Evolutionary conservation across 1,284 basidiomycete species (phyloP), one percentile per base, ranked within the genome.

Genomic region (Malassezia yamatoensis): DNA sequence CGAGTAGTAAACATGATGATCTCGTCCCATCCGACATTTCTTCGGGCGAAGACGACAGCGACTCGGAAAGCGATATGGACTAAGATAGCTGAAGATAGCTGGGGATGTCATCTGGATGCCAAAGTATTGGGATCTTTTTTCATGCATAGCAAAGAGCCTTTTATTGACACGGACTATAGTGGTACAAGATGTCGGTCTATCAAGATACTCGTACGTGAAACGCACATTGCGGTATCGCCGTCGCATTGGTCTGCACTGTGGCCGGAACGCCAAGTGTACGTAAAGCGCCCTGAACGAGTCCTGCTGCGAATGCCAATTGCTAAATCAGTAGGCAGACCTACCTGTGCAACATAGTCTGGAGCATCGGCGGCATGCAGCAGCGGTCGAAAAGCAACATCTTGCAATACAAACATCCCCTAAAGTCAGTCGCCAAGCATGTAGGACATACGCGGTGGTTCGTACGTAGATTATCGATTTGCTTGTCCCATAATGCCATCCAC

Each of bases 381-480:
- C 0, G 90, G 88, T 62, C 86, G 87, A 78, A 94, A 94, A 0
- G 83, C 76, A 63, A 90, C 88, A 64, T 93, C 90, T 77, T 93
- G 89, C 1, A 96, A 79, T 1, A 96, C 90, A 64, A 90, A 96
- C 5, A 93, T 84, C 11, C 91, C 90, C 88, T 90, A 55, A 29
- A 24, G 51, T 36, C 8, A 47, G 42, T 10, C 24, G 24, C 24
- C 24, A 8, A n/a, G 45, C 12, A 20, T 20, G 38, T 8, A 21
- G 7, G 2, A 65, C 77, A 56, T 69, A 89, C 89, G 49, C 89
- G 79, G 76, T 94, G 90, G 74, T 96, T 96, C 9, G 90, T 96
- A 44, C 90, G 82, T 45, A 96, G 78, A 72, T 94, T 94, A 72
- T 96, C 90, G 1, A 94, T 88, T 75, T 94, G 91, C 71, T 93